These are phyloP conservation scores for Bifiguratus adelaidae DNA, from an alignment of 192 early-diverging fungal species.

Conservation along the genomic window DNA sequence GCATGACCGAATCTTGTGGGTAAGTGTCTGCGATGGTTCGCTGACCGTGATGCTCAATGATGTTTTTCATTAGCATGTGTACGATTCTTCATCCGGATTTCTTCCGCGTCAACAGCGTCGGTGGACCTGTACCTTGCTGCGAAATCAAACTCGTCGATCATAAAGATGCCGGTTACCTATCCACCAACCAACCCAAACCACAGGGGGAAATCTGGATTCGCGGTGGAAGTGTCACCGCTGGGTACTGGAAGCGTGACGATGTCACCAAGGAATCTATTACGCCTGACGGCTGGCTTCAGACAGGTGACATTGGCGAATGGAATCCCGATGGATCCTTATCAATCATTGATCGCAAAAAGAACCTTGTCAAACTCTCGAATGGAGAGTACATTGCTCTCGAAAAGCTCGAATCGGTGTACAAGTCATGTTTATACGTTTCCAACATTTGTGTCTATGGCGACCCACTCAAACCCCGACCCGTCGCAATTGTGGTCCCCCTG, in stretches of 20 bases:
- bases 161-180: constrained; percentile 46
- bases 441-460: constrained; percentile 76
- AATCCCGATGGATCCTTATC: constrained; percentile 60
- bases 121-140: constrained; percentile 60
- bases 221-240: constrained; percentile 65
- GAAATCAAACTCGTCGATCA: constrained; percentile 78
- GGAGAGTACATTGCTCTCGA: constrained; percentile 95
- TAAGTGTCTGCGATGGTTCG: constrained; percentile 15
- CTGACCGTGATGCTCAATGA: background rate
- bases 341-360: constrained; percentile 90
- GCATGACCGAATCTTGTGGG: constrained; percentile 35
- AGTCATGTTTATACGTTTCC: constrained; percentile 52
- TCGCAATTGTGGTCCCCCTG: constrained; percentile 65
- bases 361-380: constrained; percentile 84
- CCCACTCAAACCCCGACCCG: constrained; percentile 54
- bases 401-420: constrained; percentile 87
- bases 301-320: constrained; percentile 89
- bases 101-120: constrained; percentile 51
- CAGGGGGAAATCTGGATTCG: constrained; percentile 81
- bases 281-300: constrained; percentile 77
- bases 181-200: constrained; percentile 47
- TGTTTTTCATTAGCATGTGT: constrained; percentile 33
- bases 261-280: constrained; percentile 57
- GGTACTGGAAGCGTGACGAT: constrained; percentile 69
- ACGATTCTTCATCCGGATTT: constrained; percentile 53